Base-by-base conservation (phyloP, 2,329 filamentous ascomycete species). In the Sporothrix brasiliensis region DNA sequence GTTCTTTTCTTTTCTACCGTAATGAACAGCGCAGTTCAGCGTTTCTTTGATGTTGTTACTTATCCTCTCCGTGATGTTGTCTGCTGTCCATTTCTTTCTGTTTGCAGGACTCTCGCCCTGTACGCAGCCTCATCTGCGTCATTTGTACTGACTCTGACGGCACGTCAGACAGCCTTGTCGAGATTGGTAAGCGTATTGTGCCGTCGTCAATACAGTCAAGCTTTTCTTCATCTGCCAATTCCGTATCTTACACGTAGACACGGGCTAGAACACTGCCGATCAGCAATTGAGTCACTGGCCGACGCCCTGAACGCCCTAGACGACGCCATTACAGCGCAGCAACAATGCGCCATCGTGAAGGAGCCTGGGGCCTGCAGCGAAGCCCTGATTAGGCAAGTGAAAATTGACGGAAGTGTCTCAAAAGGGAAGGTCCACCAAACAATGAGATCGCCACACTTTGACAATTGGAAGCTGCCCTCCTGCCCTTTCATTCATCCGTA, bases 341-440 rank as follows among this genome's bases (percentile, higher is more conserved):
- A 5, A 5, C 4, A 4, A 34, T 7, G 34, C 27, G 34, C 34
- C 34, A 34, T 34, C 34, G 34, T 34, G 34, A 34, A 34, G 13
- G 13, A 16, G 13, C 16, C 24, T 24, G 24, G 24, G 24, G 24
- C 24, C 6, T 14, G 14, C 44, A 49, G 14, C 14, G 44, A 16
- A 49, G 44, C 11, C 58, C n/a, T 47, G 6, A 63, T 60, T 44
- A 63, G 58, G 58, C 39, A 63, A 63, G 39, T 63, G 47, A 21
- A 63, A 63, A 47, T 7, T 1, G 39, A 27, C 19, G 9, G 34
- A 4, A 19, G 19, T 34, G 39, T 63, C 58, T 63, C 39, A 27
- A 63, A 63, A 6, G 47, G 58, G 58, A 63, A 63, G 58, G 58
- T 63, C 56, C 9, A 34, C n/a, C 30, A 34, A 34, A 9, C 34